Evolutionary conservation across 2,329 filamentous ascomycete species (phyloP), one percentile per base, ranked within the genome.

Genomic region (Onygenales sp.): DNA sequence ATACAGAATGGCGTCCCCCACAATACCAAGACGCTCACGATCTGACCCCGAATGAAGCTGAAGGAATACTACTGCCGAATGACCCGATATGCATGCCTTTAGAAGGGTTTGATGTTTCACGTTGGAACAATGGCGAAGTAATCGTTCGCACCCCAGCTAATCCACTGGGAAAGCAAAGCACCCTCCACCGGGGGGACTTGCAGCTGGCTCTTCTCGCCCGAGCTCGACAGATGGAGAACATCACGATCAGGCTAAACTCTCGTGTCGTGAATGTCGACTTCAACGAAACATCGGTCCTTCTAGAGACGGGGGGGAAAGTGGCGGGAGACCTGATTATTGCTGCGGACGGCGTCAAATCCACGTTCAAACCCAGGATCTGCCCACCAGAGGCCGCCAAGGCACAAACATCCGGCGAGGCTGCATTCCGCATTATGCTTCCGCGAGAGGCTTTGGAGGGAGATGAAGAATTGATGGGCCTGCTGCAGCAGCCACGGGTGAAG

Each of bases 161-260:
- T 62, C 88, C 92, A 52, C 75, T 86, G 67, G 76, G 82, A 83
- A 70, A 80, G 80, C 39, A 88, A 85, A 65, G 83, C 86, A 86
- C 88, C 3, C 87, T 86, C 7, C 88, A 93, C 65, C 82, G 88
- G 14, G 77, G 84, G 0, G 86, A 84, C 7, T 77, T 92, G 3
- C 86, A 87, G 4, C 79, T 79, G 36, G 79, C 80, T 6, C 71
- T 92, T 36, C 89, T 83, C 67, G 76, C 85, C 46, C 86, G 80
- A 13, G 61, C 73, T 74, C 47, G 77, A 87, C 61, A 67, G 77
- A 14, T 74, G 74, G 36, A 83, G 91, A 64, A 82, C 68, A 6
- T 90, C 92, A 71, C 78, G 84, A 69, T 86, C 90, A 63, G 76
- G 78, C 36, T 80, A 76, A 9, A 71, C 74, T 3, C 74, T 84